Evolutionary conservation across 768 basidiomycete genomes (phyloP), one percentile per base, ranked within the genome.

Genomic region (Crepidotus variabilis): DNA sequence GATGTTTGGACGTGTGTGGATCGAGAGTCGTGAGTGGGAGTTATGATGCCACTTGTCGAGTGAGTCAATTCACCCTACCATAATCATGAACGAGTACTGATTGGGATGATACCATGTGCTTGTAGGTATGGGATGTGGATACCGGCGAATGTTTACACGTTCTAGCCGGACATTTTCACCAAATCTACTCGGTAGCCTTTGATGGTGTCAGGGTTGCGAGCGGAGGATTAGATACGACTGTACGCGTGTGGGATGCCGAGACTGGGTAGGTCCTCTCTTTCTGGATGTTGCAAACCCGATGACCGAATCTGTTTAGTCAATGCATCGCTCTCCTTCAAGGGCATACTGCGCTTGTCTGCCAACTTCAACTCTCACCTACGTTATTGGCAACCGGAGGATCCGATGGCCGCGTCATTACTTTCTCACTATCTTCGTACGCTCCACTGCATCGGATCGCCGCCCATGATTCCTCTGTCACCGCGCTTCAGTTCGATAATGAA

Each of bases 181-280:
- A 94, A 72, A 88, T 97, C 9, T 98, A 98, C 66, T 84, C 87
- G 0, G 90, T 97, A 39, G 92, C 92, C 9, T 95, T 94, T 61
- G 92, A 96, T 63, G 94, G 95, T 0, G 72, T 84, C 16, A 76
- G 84, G 11, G 81, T 95, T 50, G 91, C 87, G 1, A 91, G 91
- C 6, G 95, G 94, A 4, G 88, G 88, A n/a, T 72, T 96, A 60
- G 95, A 98, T 64, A 94, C 92, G n/a, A 92, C 89, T 1, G 90
- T 97, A 2, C 78, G 94, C 2, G 82, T 98, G 0, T 98, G 96
- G 96, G 85, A 89, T 60, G 88, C 91, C 0, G 74, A 79, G 9
- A 87, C 88, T 39, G 95, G 95, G 93, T 94, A 66, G 61, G 86
- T 71, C 21, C 46, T 16, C 35, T 45, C 39, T 11, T 32, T 36